Base-by-base conservation (phyloP, 2,329 filamentous ascomycete species). In the Thelonectria blattea region DNA sequence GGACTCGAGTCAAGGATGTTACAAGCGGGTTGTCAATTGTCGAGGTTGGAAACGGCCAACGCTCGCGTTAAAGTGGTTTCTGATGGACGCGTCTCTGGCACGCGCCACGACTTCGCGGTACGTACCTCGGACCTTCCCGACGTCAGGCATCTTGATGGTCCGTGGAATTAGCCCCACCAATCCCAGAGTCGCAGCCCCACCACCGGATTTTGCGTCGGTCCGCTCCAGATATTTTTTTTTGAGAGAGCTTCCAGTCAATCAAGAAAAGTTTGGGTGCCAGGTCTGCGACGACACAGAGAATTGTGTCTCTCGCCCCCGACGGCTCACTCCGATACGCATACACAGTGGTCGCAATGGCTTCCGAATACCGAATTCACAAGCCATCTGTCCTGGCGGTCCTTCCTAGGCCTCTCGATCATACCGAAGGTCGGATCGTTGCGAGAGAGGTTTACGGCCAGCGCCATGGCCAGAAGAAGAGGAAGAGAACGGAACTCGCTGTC, bases 371-470 rank as follows among this genome's bases (percentile, higher is more conserved):
- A 63, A 82, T 89, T 57, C 85, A 88, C 72, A 83, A 83, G 76
- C 87, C 87, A n/a, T 88, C 86, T 70, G 81, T 88, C 60, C 77
- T 90, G 64, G 84, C 86, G 34, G 77, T 84, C 9, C 77, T 90
- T 47, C 86, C 87, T 11, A 78, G 81, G 43, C 85, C 86, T 3
- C 79, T 88, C 51, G 84, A 87, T 64, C 79, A 76, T 57, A 79
- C 75, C 45, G 79, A 75, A 65, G 81, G 79, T 57, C 79, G 76
- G 58, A 87, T 85, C 72, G 81, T 83, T 39, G 83, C 87, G 12
- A 81, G 85, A 65, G 85, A 88, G 63, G 85, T 89, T 39, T 86
- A 83, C 67, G 85, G 86, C 63, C 84, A 85, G 72, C 79, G 81
- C 65, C 79, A 83, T 52, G 83, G 82, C 20, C 80, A 81, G 32